Evolutionary conservation across 2,329 filamentous ascomycete genomes (phyloP), one percentile per base, ranked within the genome.

Genomic region (Monilinia laxa): DNA sequence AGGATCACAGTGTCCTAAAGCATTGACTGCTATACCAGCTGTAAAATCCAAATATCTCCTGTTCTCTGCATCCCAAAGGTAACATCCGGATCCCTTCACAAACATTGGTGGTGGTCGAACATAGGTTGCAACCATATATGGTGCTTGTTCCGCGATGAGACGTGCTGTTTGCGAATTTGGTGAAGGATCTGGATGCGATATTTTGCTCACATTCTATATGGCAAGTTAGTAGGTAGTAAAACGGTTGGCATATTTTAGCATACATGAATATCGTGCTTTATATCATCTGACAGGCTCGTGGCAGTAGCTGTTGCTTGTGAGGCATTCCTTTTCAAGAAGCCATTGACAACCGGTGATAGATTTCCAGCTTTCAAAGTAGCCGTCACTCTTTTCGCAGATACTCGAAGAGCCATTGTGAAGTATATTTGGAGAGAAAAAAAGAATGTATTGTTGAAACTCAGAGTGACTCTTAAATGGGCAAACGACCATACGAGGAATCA

Each of bases 51-150:
- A 84, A 77, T 97, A 99, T 77, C 88, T 88, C 69, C 91, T 83
- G 76, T 95, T 91, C 80, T 97, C 93, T 49, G 94, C 81, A 77
- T 99, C 95, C 87, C 89, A 98, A 70, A 99, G 79, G 77, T 93
- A 93, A 68, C 90, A 93, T 2, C 95, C 95, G 76, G 92, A 82
- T 70, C 93, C 95, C 77, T 89, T 91, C 67, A 93, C 87, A 78
- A 99, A 97, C 76, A 98, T 91, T 2, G 93, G 92, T 55, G 90
- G 85, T 59, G 95, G 94, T 35, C 95, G 91, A 63, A 92, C 88
- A 79, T 99, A 99, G 64, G 95, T 99, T 2, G 93, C 90, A 38
- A 99, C 91, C 94, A 99, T 98, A 80, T 88, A 98, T 3, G 91
- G 90, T 42, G 88, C 84, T 74, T 93, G 88, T 69, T 91, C 86